Evolutionary conservation across 441 rosid genomes (phyloP), one percentile per base, ranked within the genome.

Genomic region (Bocquillonia castaneifolia): DNA sequence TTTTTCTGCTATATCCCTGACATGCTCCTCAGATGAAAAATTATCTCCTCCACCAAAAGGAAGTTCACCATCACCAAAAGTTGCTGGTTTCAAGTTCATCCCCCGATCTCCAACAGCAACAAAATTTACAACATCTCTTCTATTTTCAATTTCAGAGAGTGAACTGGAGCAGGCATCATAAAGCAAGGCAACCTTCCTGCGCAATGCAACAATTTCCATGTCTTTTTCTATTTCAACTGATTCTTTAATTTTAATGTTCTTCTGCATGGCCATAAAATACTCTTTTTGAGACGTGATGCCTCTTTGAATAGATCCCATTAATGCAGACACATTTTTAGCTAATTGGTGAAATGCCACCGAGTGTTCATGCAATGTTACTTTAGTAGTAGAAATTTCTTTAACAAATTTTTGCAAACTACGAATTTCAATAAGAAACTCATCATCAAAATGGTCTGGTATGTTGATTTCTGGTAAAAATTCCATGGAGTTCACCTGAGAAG

Each of bases 61-160:
- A 76, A 70, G 75, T 60, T 72, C 77, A 18, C 70, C 72, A 65
- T 37, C 73, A 56, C 71, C 64, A 58, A 63, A 32, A 39, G 37
- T 72, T 68, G 69, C 72, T 59, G 79, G 74, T 68, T 83, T 76
- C 75, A 76, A 72, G 65, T 67, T 71, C 73, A 74, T 57, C 51
- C 68, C 72, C n/a, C 32, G 67, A 59, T 80, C 83, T 55, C 64
- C 73, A 55, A 68, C 58, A 52, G 68, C 72, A 52, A 65, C 34
- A 74, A 68, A 73, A 64, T 76, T 81, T 65, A 78, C 80, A 31
- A 71, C 59, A 66, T 82, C 91, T 72, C 80, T 84, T 66, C 66
- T 80, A 66, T 79, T 88, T 71, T 85, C 95, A 72, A 93, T 88
- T 84, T 93, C 99, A 71, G 70, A 63, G 68, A 90, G 68, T 42